phyloP scores from a whole-genome alignment of 257 asterid genomes.

The Solanum medicagineum region DNA sequence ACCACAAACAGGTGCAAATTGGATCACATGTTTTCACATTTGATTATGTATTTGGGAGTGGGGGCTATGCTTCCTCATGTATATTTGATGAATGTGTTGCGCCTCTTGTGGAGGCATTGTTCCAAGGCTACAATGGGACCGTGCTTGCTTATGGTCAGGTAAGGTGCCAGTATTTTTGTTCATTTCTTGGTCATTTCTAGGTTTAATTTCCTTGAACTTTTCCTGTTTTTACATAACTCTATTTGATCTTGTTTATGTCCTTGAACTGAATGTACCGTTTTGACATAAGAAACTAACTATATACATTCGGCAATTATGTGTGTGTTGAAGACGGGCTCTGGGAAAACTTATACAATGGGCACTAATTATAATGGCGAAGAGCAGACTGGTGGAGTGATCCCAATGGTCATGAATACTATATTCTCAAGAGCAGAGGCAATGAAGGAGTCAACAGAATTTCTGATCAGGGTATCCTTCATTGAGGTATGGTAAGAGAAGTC shows the following conservation, averaged over 20 bases:
- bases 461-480: constrained; percentile 81
- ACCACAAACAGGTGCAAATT: constrained; percentile 67
- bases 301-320: not conserved
- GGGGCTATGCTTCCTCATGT: constrained; percentile 42
- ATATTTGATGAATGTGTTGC: constrained; percentile 73
- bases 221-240: not conserved
- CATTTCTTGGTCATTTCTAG: not conserved
- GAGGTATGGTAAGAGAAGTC: constrained; percentile 42
- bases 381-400: constrained; percentile 59
- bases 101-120: constrained; percentile 70
- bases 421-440: constrained; percentile 49
- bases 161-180: not conserved
- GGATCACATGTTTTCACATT: constrained; percentile 93
- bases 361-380: constrained; percentile 94
- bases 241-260: not conserved
- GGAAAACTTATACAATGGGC: constrained; percentile 97
- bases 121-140: constrained; percentile 85
- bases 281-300: not conserved
- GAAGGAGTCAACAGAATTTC: constrained; percentile 59
- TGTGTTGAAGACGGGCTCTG: constrained; percentile 75
- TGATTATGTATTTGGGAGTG: constrained; percentile 71
- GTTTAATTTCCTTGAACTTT: not conserved
- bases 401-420: constrained; percentile 77
- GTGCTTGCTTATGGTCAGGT: constrained; percentile 99
- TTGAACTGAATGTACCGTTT: not conserved